These are phyloP conservation scores for Coemansia sp. DNA, from an alignment of 192 early-diverging fungal species.

Conservation along the genomic window DNA sequence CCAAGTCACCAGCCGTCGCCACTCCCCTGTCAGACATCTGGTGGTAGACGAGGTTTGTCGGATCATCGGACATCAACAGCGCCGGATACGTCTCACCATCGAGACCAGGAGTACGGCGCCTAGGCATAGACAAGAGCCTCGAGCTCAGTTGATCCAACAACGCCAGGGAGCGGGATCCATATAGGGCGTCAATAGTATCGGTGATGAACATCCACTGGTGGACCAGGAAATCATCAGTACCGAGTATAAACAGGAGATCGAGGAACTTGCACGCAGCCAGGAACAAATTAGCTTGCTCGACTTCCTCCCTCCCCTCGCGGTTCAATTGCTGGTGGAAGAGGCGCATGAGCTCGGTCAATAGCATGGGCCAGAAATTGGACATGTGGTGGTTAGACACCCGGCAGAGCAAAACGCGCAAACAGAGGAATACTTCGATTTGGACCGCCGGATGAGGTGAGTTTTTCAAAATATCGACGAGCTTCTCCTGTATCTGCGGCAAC, in stretches of 20 bases:
- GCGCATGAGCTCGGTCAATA: conserved; percentile 80
- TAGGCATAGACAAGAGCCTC: conserved; percentile 54
- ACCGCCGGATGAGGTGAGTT: conserved; percentile 63
- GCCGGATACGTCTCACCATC: conserved; percentile 35
- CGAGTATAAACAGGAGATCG: conserved; percentile 77
- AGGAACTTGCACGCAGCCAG: conserved; percentile 87
- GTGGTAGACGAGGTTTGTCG: conserved; percentile 25
- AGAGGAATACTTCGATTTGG: conserved; percentile 82
- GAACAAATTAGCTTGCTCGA: conserved; percentile 69
- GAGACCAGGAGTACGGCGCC: conserved; percentile 23
- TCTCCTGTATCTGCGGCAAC: conserved; percentile 80
- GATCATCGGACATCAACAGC: conserved; percentile 22
- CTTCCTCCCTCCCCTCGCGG: conserved; percentile 41
- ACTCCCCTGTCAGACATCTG: not conserved
- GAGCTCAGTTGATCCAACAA: conserved; percentile 67
- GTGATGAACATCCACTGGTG: conserved; percentile 96
- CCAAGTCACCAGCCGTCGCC: conserved; percentile 12
- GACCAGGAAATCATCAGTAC: conserved; percentile 80
- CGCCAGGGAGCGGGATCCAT: conserved; percentile 56
- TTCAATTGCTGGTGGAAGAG: conserved; percentile 26
- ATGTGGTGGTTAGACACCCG: conserved; percentile 79
- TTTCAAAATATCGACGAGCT: conserved; percentile 86
- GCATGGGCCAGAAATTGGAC: conserved; percentile 87
- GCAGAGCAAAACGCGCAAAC: conserved; percentile 75
- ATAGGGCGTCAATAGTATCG: conserved; percentile 74